phyloP scores from a whole-genome alignment of 176 grass and related monocot species.

The Phragmites australis region DNA sequence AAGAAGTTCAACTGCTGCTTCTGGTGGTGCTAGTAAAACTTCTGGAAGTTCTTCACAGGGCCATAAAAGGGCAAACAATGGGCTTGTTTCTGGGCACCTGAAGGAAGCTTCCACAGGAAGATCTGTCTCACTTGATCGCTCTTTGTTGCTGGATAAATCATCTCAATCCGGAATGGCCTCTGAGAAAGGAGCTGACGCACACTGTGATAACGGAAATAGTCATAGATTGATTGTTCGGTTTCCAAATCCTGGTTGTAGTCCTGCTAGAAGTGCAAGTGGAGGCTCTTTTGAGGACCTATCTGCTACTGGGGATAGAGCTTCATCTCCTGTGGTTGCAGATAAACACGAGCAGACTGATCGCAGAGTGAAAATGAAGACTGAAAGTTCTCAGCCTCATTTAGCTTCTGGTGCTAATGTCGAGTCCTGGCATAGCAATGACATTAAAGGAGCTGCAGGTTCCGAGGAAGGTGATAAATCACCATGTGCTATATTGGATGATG shows the following conservation, averaged over 20 bases:
- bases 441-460: constrained; percentile 54
- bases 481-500: constrained; percentile 49
- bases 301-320: constrained; percentile 48
- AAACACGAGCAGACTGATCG: constrained; percentile 69
- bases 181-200: constrained; percentile 58
- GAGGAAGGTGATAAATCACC: constrained; percentile 66
- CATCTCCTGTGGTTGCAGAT: constrained; percentile 54
- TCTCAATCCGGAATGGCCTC: constrained; percentile 57
- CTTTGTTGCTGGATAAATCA: constrained; percentile 50
- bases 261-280: constrained; percentile 57
- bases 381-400: constrained; percentile 43
- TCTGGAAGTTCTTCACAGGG: constrained; percentile 57
- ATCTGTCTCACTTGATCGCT: constrained; percentile 50
- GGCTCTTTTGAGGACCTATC: constrained; percentile 66
- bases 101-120: constrained; percentile 63
- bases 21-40: constrained; percentile 56
- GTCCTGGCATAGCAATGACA: constrained; percentile 61
- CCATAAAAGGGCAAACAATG: constrained; percentile 63
- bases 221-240: constrained; percentile 70
- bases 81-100: constrained; percentile 49
- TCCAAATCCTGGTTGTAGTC: constrained; percentile 70
- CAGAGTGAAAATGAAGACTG: constrained; percentile 60
- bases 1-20: constrained; percentile 77
- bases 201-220: constrained; percentile 49
- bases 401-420: constrained; percentile 51